Percentiles rank a stretch among this genome's conserved stretches.
Conservation (phyloP, 345 rosid genomes). For the Geranium rotundifolium region DNA sequence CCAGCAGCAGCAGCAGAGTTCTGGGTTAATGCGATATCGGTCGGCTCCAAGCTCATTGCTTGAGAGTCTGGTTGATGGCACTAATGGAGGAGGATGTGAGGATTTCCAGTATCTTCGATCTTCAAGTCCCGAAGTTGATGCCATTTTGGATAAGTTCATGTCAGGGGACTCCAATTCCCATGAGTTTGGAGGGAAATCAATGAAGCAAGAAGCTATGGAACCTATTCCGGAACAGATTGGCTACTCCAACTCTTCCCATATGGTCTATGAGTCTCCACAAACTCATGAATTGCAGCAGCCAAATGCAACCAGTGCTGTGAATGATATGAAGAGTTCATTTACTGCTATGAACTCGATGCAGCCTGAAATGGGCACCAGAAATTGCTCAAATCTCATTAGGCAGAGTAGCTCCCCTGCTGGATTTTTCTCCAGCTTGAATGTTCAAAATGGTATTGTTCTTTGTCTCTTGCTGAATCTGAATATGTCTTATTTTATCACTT, state of each 20-base stretch:
- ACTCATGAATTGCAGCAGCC: slow-evolving; percentile 2
- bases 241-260: slow-evolving; percentile 13
- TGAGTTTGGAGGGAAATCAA: slow-evolving; percentile 22
- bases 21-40: slow-evolving; percentile 22
- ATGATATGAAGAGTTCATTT: slow-evolving; percentile 10
- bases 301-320: slow-evolving; percentile 10
- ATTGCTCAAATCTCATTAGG: slow-evolving; percentile 32
- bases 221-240: slow-evolving; percentile 6
- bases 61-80: slow-evolving; percentile 18
- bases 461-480: background rate
- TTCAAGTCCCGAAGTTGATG: slow-evolving; percentile 39
- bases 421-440: slow-evolving; percentile 28
- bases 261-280: slow-evolving; percentile 11
- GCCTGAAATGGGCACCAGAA: slow-evolving; percentile 12
- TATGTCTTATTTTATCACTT: background rate
- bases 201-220: slow-evolving; percentile 32
- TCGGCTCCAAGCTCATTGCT: slow-evolving; percentile 39
- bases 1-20: slow-evolving; percentile 17
- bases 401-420: slow-evolving; percentile 51
- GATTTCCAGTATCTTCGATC: slow-evolving; percentile 22
- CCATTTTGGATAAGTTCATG: slow-evolving; percentile 23
- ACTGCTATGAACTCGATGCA: slow-evolving; percentile 17
- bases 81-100: slow-evolving; percentile 10
- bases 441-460: slow-evolving; percentile 32
- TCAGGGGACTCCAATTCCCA: slow-evolving; percentile 20